Conservation (phyloP, 169 alveolate species). For the Plasmodium billcollinsi region DNA sequence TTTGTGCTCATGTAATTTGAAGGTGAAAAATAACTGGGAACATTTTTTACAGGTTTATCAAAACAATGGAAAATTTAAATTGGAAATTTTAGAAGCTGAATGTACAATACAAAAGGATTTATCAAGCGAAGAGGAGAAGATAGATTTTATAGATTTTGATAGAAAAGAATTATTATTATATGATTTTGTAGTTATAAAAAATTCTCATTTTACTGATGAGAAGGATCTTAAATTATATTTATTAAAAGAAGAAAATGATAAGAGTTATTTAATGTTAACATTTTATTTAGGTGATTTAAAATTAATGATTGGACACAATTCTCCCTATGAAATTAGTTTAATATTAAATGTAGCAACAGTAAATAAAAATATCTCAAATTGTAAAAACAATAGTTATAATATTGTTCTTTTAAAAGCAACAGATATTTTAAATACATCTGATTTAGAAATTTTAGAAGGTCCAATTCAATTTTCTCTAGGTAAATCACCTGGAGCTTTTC, state of each 20-base stretch:
- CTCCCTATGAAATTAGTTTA: conserved; percentile 28
- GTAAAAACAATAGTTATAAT: conserved; percentile 28
- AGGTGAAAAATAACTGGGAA: background rate
- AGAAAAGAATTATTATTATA: conserved; percentile 68
- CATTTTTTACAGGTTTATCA: conserved; percentile 24
- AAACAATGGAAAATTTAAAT: conserved; percentile 19
- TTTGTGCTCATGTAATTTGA: background rate
- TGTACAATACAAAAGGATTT: conserved; percentile 7
- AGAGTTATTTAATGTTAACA: conserved; percentile 39
- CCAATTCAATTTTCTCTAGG: conserved; percentile 47
- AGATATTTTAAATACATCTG: conserved; percentile 51
- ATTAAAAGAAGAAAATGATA: conserved; percentile 19
- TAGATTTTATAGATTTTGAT: conserved; percentile 3
- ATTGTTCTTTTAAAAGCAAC: conserved; percentile 36
- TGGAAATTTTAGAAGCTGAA: conserved; percentile 58
- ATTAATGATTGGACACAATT: conserved; percentile 2
- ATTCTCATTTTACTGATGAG: conserved; percentile 40
- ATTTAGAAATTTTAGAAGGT: conserved; percentile 39
- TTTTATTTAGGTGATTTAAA: conserved; percentile 58
- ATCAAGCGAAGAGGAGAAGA: background rate
- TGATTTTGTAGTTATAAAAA: conserved; percentile 34
- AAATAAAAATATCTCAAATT: conserved; percentile 8
- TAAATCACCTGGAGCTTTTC: conserved; percentile 35
- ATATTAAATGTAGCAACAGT: conserved; percentile 18
- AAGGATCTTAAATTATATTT: conserved; percentile 25